Evolutionary conservation across 163 green algal species (phyloP), one percentile per base, ranked within the genome.

Genomic region (Prototheca cutis): DNA sequence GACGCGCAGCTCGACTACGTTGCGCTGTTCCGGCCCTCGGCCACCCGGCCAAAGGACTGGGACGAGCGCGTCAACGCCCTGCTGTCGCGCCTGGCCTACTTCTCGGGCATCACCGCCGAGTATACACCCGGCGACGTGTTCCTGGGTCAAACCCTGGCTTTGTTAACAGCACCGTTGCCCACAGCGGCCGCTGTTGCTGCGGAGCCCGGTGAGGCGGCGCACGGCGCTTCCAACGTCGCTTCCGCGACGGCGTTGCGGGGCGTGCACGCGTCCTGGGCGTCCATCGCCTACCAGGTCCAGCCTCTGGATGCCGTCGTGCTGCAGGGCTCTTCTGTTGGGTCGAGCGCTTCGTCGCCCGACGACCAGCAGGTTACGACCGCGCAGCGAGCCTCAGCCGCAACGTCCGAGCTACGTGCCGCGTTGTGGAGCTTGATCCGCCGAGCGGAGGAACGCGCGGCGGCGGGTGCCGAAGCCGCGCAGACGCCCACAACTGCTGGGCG

Each of bases 1-100:
- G 51, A 79, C 8, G 52, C 53, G 13, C 80, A 83, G 67, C 54
- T 84, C 40, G 76, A 84, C 27, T 84, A 75, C 36, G 57, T 85
- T 27, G 55, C 66, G 1, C 67, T 55, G 18, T 82, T 82, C 60
- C 59, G 56, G 28, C 75, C 66, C 4, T 18, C 53, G 24, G 52
- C 65, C 79, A 55, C 79, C 53, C 23, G 61, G 23, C 4, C 34
- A n/a, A 31, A 40, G 4, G 54, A 62, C 7, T 70, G 67, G 40
- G 67, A 82, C 48, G 40, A 33, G 6, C 63, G 53, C 55, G 40
- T 77, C 36, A 42, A 66, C 52, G 25, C 19, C 21, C 31, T 67
- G 27, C 49, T 84, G 48, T 25, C 59, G 17, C 40, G 65, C 24
- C 53, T 76, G 23, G 59, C 65, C 40, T 70, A 74, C 64, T 70